Conservation (phyloP, 768 basidiomycete species). For the Serpula lacrymans region DNA sequence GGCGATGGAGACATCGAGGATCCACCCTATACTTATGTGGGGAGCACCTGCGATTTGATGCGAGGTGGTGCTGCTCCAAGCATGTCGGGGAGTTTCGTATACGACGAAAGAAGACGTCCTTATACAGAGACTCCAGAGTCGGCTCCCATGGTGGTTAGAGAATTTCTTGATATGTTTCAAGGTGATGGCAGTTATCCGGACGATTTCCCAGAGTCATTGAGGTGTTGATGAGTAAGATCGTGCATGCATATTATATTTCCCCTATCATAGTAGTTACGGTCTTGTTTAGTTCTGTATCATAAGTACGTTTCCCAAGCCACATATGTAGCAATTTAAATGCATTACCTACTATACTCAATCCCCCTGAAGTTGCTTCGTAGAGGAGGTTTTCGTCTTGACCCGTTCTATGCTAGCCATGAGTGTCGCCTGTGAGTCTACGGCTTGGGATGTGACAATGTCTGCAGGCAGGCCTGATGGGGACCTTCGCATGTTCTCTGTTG, state of each 20-base stretch:
- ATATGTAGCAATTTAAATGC: too few species aligned
- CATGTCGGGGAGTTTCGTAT: conserved; percentile 1
- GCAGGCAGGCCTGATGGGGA: too few species aligned
- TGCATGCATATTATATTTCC: not conserved
- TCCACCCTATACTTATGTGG: not conserved
- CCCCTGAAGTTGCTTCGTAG: not conserved
- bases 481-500: too few species aligned
- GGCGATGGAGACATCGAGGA: too few species aligned
- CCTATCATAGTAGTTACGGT: not conserved
- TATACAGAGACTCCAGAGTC: conserved; percentile 9
- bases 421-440: conserved; percentile 24
- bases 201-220: conserved; percentile 30
- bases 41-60: not conserved
- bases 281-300: too few species aligned
- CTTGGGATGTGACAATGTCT: too few species aligned
- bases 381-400: not conserved
- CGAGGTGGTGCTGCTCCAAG: conserved; percentile 10
- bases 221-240: conserved; percentile 3
- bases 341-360: too few species aligned
- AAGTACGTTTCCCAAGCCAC: too few species aligned
- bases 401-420: conserved; percentile 5
- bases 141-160: conserved; percentile 24
- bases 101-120: conserved; percentile 1
- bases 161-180: conserved; percentile 30
- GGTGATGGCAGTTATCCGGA: conserved; percentile 32